phyloP scores from a whole-genome alignment of 1,139 yeast genomes.

The Yamadazyma spencermartinsiae region DNA sequence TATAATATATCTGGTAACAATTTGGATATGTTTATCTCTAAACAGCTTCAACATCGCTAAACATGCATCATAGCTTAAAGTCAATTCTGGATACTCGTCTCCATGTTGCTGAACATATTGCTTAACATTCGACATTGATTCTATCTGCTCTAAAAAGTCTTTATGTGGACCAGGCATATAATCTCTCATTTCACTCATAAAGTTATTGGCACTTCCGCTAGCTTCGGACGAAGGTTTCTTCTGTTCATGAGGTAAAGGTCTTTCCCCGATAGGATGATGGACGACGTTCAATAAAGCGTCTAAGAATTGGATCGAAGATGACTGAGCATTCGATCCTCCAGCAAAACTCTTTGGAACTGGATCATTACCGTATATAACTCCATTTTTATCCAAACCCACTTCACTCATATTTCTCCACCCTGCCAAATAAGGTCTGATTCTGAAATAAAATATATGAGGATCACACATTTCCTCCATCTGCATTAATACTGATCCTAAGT shows the following conservation, averaged over 20 bases:
- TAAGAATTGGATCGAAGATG: conserved; percentile 82
- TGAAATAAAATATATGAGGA: conserved; percentile 85
- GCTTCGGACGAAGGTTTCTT: conserved; percentile 8
- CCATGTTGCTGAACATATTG: conserved; percentile 53
- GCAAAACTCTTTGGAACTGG: conserved; percentile 58
- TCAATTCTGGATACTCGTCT: conserved; percentile 53
- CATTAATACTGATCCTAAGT: conserved; percentile 71
- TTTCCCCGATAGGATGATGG: conserved; percentile 76
- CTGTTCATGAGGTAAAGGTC: conserved; percentile 36
- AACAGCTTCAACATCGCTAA: conserved; percentile 85
- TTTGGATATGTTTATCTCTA: conserved; percentile 90
- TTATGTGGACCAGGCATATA: conserved; percentile 91
- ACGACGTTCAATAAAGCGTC: conserved; percentile 75
- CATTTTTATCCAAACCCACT: conserved; percentile 75
- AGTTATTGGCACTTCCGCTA: conserved; percentile 42
- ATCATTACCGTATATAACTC: conserved; percentile 76
- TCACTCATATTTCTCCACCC: conserved; percentile 95
- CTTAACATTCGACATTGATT: conserved; percentile 57
- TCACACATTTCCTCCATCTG: conserved; percentile 94
- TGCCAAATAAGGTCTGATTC: conserved; percentile 85
- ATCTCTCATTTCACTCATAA: conserved; percentile 77
- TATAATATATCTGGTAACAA: conserved; percentile 83
- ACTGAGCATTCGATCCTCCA: conserved; percentile 95
- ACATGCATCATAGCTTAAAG: conserved; percentile 82
- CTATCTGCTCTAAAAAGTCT: conserved; percentile 63